Conservation (phyloP, 768 basidiomycete genomes). For the Agaricus sinodeliciosus region DNA sequence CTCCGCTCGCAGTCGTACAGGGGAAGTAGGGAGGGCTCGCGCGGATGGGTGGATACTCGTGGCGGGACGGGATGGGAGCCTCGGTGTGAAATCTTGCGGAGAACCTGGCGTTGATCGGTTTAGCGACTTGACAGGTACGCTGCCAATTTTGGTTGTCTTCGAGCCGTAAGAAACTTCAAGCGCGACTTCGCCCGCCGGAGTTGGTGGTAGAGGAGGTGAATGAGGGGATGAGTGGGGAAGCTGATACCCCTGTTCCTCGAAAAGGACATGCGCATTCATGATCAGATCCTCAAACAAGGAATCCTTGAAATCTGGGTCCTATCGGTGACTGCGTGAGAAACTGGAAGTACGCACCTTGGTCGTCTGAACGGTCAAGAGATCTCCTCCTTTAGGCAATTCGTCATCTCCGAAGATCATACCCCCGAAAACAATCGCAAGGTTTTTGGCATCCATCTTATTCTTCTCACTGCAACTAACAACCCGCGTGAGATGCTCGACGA, state of each 20-base stretch:
- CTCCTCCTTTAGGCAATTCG: constrained; percentile 72
- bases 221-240: constrained; percentile 32
- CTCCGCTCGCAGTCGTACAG: constrained; percentile 29
- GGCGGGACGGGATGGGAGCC: constrained; percentile 59
- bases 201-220: constrained; percentile 70
- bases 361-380: constrained; percentile 69
- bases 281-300: constrained; percentile 84
- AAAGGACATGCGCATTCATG: constrained; percentile 56
- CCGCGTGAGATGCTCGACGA: constrained; percentile 78
- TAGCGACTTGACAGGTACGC: constrained; percentile 29
- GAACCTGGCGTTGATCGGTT: constrained; percentile 17
- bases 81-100: constrained; percentile 68
- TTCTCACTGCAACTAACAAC: constrained; percentile 59
- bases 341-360: constrained; percentile 48
- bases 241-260: constrained; percentile 44
- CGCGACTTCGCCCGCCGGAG: constrained; percentile 57
- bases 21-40: constrained; percentile 45
- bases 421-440: constrained; percentile 87
- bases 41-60: constrained; percentile 77
- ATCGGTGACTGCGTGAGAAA: neutral
- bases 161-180: constrained; percentile 62
- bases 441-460: constrained; percentile 94
- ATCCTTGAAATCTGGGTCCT: constrained; percentile 21
- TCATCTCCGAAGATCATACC: constrained; percentile 90
- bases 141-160: constrained; percentile 59